Conservation (phyloP, 352 stramenopile genomes). For the Phytophthora agathidicida region DNA sequence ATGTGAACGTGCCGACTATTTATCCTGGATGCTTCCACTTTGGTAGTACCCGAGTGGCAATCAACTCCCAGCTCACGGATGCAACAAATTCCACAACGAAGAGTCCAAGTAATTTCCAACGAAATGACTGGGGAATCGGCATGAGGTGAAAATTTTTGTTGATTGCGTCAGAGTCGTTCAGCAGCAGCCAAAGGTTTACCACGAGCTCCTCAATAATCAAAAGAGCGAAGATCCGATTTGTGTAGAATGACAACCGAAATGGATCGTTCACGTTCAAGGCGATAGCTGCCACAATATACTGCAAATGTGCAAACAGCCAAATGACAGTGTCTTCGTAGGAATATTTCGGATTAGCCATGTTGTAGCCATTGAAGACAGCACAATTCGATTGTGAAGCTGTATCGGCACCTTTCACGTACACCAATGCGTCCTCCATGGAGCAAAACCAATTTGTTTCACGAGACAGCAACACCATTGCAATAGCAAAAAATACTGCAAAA, state of each 20-base stretch:
- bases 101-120: constrained; percentile 41
- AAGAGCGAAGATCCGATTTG: constrained; percentile 37
- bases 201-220: constrained; percentile 24
- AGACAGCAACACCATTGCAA: constrained; percentile 27
- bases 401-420: constrained; percentile 5
- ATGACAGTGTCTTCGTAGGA: constrained; percentile 46
- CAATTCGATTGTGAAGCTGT: constrained; percentile 16
- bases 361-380: constrained; percentile 29
- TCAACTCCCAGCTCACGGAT: constrained; percentile 32
- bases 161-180: constrained; percentile 34
- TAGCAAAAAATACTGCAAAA: constrained; percentile 45
- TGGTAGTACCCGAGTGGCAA: constrained; percentile 37
- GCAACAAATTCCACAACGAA: constrained; percentile 33
- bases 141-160: constrained; percentile 42
- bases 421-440: constrained; percentile 28
- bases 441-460: constrained; percentile 46
- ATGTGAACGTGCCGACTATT: neutral
- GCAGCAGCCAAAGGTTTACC: constrained; percentile 42
- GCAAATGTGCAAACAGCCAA: constrained; percentile 59
- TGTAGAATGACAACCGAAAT: constrained; percentile 54
- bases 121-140: constrained; percentile 35
- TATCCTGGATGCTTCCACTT: constrained; percentile 6
- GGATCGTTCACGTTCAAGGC: constrained; percentile 59
- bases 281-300: constrained; percentile 44
- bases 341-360: constrained; percentile 25